These are phyloP conservation scores for Solanum raphanifolium DNA, from an alignment of 257 asterid species.

Conservation along the genomic window DNA sequence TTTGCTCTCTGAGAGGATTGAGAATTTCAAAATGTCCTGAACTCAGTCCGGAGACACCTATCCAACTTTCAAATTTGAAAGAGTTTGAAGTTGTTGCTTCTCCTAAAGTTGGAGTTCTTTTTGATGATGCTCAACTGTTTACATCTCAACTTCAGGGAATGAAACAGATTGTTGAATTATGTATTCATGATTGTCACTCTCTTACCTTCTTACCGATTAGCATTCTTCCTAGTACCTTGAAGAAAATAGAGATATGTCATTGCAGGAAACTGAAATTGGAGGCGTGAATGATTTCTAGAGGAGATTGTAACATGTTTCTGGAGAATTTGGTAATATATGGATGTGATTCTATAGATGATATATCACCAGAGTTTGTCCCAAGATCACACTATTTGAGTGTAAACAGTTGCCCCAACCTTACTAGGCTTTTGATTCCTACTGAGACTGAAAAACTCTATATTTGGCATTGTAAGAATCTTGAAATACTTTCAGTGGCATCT, in stretches of 20 bases:
- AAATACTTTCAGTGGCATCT: too few species aligned
- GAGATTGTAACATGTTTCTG: too few species aligned
- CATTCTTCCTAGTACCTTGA: background rate
- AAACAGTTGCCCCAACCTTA: background rate
- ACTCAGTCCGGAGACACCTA: background rate
- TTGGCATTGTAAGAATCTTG: too few species aligned
- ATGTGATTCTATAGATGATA: background rate
- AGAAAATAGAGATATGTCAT: fast-evolving
- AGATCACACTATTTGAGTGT: background rate
- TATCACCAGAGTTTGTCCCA: background rate
- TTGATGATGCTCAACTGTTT: too few species aligned
- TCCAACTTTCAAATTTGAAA: too few species aligned
- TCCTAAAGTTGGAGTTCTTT: too few species aligned
- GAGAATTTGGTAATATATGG: too few species aligned
- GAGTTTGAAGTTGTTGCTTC: too few species aligned
- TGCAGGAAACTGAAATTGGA: too few species aligned
- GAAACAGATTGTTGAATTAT: background rate
- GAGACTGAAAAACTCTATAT: background rate
- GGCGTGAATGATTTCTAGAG: too few species aligned
- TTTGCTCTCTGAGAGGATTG: background rate
- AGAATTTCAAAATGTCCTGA: background rate
- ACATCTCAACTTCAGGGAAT: background rate
- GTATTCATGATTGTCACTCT: background rate
- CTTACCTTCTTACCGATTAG: background rate
- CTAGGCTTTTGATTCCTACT: background rate